phyloP scores from a whole-genome alignment of 192 early-diverging fungal genomes.

The Backusella macrospora region DNA sequence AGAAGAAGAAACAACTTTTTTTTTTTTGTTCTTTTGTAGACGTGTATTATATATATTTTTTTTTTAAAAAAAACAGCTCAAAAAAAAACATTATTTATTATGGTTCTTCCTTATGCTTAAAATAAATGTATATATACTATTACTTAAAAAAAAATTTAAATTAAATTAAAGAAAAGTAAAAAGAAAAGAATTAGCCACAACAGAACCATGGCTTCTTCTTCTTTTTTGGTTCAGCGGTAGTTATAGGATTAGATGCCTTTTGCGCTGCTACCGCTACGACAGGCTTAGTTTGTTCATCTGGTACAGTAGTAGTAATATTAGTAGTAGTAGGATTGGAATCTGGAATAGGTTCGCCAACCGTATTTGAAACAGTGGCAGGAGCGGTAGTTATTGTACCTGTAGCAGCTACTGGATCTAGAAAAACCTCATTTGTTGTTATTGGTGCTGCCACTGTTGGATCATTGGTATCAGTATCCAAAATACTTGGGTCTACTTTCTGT shows the following conservation, averaged over 20 bases:
- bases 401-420: not conserved
- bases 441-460: not conserved
- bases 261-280: not conserved
- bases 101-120: not conserved
- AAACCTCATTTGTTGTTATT: not conserved
- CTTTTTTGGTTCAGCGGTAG: slow-evolving; percentile 1
- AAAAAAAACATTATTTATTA: slow-evolving; percentile 1
- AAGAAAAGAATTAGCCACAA: not conserved
- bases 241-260: not conserved
- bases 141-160: not conserved
- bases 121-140: not conserved
- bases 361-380: not conserved
- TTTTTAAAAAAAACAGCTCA: too few species aligned
- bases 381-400: not conserved
- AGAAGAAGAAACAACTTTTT: not conserved
- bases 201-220: slow-evolving; percentile 3
- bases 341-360: not conserved
- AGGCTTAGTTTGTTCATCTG: not conserved
- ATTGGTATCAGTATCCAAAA: not conserved
- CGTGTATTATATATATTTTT: too few species aligned
- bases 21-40: not conserved
- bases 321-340: not conserved
- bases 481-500: not conserved
- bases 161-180: not conserved
- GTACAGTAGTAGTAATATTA: not conserved